These are phyloP conservation scores for Chenopodium berlandieri DNA, from an alignment of 148 eudicot genomes.

Conservation along the genomic window DNA sequence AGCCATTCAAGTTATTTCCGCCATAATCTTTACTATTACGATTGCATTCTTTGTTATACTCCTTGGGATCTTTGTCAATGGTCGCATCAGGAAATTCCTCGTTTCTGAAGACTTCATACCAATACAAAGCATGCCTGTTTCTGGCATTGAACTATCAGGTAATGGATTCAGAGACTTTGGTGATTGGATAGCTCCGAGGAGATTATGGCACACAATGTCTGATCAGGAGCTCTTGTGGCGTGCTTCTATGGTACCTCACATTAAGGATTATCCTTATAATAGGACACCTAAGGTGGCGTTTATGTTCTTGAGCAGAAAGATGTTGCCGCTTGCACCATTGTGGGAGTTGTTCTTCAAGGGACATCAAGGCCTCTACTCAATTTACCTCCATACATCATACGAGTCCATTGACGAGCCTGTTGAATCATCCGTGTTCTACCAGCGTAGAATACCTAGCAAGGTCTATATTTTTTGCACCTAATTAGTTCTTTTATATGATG, in stretches of 20 bases:
- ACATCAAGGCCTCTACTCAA: slow-evolving; percentile 50
- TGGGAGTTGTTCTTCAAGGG: slow-evolving; percentile 84
- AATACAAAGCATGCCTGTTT: slow-evolving; percentile 1
- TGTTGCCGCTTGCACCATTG: slow-evolving; percentile 51
- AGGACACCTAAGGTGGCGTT: slow-evolving; percentile 63
- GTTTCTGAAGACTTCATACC: slow-evolving; percentile 43
- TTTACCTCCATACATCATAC: slow-evolving; percentile 60
- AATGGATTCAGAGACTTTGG: background rate
- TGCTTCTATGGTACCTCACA: slow-evolving; percentile 57
- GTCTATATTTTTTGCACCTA: slow-evolving; percentile 15
- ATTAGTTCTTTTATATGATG: background rate
- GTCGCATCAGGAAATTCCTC: slow-evolving; percentile 36
- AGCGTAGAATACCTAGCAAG: slow-evolving; percentile 71
- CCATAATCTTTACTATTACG: slow-evolving; percentile 48
- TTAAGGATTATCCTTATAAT: slow-evolving; percentile 39
- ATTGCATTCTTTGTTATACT: slow-evolving; percentile 47
- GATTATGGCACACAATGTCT: slow-evolving; percentile 53
- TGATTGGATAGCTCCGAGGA: slow-evolving; percentile 32
- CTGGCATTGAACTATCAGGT: background rate
- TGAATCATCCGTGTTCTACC: slow-evolving; percentile 46
- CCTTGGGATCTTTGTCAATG: slow-evolving; percentile 50
- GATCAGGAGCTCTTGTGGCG: slow-evolving; percentile 62
- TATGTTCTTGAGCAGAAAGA: slow-evolving; percentile 62
- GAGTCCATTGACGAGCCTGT: slow-evolving; percentile 26
- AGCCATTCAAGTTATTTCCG: slow-evolving; percentile 50